phyloP scores from a whole-genome alignment of 2,329 filamentous ascomycete genomes.

The Fusarium sacchari region DNA sequence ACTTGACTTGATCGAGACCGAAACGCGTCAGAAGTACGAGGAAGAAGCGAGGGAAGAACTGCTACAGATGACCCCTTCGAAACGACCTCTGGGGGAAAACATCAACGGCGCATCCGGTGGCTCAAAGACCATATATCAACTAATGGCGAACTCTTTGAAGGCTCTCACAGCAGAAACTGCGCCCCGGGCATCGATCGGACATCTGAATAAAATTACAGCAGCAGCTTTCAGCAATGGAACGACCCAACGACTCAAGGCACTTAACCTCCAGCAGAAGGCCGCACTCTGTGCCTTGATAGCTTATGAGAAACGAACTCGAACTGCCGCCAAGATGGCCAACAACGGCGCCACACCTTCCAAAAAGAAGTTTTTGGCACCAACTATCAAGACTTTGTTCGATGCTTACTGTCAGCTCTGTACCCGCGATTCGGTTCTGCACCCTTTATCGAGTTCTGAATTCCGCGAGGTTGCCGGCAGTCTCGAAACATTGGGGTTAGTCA shows the following conservation, averaged over 20 bases:
- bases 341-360: constrained; percentile 68
- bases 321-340: constrained; percentile 54
- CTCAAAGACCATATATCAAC: constrained; percentile 57
- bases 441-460: constrained; percentile 91
- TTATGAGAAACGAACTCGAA: constrained; percentile 79
- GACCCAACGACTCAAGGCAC: constrained; percentile 80
- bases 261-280: constrained; percentile 97
- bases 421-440: constrained; percentile 87
- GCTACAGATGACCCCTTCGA: constrained; percentile 73
- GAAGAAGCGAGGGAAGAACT: constrained; percentile 67
- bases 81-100: constrained; percentile 83
- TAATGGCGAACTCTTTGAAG: constrained; percentile 65
- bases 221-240: constrained; percentile 91
- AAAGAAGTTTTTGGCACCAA: constrained; percentile 72
- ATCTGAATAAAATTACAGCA: constrained; percentile 91
- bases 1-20: constrained; percentile 87
- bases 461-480: constrained; percentile 90
- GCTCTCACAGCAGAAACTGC: constrained; percentile 79
- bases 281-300: constrained; percentile 89
- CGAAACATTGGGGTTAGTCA: constrained; percentile 86
- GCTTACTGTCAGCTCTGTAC: constrained; percentile 86
- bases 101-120: constrained; percentile 68
- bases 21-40: constrained; percentile 79
- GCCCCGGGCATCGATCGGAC: constrained; percentile 86
- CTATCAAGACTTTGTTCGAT: constrained; percentile 84